A percentile compares a stretch with the other conserved stretches of the same genome.
phyloP scores from a whole-genome alignment of 2,329 filamentous ascomycete species.

The Calycina herbarum region DNA sequence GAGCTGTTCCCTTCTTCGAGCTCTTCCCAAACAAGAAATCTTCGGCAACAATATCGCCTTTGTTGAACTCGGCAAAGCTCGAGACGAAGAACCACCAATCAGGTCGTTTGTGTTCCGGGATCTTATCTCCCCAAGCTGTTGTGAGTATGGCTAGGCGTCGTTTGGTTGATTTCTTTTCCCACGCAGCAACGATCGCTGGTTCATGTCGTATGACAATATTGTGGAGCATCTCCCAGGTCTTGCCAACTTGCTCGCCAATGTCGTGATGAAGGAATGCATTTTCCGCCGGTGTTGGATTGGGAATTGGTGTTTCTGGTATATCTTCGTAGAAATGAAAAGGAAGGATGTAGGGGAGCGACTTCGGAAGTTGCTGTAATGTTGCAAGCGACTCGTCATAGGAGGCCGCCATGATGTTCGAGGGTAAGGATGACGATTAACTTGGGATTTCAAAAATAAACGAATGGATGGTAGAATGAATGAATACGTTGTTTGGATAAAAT shows the following conservation, averaged over 20 bases:
- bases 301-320: neutral
- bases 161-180: neutral
- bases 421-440: neutral
- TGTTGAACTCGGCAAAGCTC: neutral
- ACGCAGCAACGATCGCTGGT: neutral
- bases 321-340: neutral
- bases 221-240: neutral
- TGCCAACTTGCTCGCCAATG: neutral
- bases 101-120: neutral
- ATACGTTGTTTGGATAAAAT: neutral
- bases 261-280: constrained; percentile 2
- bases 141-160: neutral
- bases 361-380: neutral
- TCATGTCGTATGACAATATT: neutral
- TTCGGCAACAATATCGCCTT: neutral
- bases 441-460: neutral
- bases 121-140: neutral
- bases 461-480: neutral
- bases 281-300: neutral
- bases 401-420: neutral
- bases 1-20: neutral
- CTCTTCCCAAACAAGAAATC: neutral
- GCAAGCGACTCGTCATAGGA: neutral
- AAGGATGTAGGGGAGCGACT: neutral
- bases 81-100: neutral